Evolutionary conservation across 306 rosid species (phyloP).

Genomic region (Dalbergia cochinchinensis): DNA sequence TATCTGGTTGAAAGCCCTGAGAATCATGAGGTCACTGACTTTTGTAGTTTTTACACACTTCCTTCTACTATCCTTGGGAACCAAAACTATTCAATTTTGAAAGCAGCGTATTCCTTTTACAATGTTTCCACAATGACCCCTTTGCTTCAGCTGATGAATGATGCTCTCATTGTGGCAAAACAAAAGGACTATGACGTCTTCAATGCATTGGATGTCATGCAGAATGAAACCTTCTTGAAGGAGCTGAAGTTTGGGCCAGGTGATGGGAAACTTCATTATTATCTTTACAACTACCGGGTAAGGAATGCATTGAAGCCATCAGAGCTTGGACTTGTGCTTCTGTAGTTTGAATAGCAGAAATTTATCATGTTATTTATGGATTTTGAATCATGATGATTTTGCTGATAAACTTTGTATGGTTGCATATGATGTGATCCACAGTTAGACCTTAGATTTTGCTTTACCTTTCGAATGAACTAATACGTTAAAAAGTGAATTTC

Average conservation of each 20-base stretch:
- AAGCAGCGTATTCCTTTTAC: slow-evolving; percentile 74
- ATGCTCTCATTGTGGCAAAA: slow-evolving; percentile 69
- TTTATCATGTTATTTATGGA: slow-evolving; percentile 35
- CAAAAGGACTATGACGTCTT: slow-evolving; percentile 65
- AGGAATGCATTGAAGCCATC: slow-evolving; percentile 61
- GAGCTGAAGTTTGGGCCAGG: slow-evolving; percentile 77
- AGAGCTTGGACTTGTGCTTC: slow-evolving; percentile 77
- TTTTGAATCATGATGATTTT: slow-evolving; percentile 34
- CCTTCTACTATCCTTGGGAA: slow-evolving; percentile 74
- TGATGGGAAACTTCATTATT: slow-evolving; percentile 75
- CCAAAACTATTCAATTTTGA: slow-evolving; percentile 58
- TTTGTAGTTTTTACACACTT: slow-evolving; percentile 96
- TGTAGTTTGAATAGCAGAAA: slow-evolving; percentile 48
- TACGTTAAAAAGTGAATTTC: neutral
- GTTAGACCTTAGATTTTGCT: slow-evolving; percentile 43
- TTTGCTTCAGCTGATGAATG: slow-evolving; percentile 73
- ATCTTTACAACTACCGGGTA: slow-evolving; percentile 69
- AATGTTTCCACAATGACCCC: slow-evolving; percentile 65
- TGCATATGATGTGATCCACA: slow-evolving; percentile 38
- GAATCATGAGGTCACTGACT: slow-evolving; percentile 88
- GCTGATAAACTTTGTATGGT: slow-evolving; percentile 44
- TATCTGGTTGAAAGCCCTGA: slow-evolving; percentile 90
- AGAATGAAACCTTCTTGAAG: slow-evolving; percentile 68
- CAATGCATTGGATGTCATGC: slow-evolving; percentile 80
- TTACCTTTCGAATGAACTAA: slow-evolving; percentile 24